phyloP scores from a whole-genome alignment of 306 rosid species.

The Castanospermum australe region DNA sequence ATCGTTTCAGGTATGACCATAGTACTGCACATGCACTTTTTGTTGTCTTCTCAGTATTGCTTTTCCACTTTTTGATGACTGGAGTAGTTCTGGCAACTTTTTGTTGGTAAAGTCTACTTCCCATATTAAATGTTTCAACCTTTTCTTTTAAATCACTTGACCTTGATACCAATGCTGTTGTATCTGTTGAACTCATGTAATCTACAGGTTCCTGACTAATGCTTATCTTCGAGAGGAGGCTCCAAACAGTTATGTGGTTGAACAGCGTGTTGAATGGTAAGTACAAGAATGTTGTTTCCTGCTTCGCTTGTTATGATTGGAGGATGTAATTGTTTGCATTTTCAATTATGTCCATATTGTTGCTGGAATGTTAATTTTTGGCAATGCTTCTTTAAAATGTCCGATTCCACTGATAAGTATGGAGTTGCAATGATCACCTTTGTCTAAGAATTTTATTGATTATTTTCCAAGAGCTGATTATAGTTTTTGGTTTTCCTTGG shows the following conservation, averaged over 20 bases:
- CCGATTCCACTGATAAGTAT: no score
- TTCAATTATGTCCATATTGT: conserved; percentile 15
- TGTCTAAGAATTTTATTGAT: no score
- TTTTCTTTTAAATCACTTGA: conserved; percentile 7
- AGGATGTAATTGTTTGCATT: conserved; percentile 15
- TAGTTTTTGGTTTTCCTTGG: conserved; percentile 33
- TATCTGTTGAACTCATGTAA: conserved; percentile 13
- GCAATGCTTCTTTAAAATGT: no score
- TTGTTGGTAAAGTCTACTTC: conserved; percentile 74
- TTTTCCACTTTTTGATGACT: conserved; percentile 77
- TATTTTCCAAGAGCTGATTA: conserved; percentile 31
- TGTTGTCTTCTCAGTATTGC: conserved; percentile 83
- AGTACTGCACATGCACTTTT: conserved; percentile 82
- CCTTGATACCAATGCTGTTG: background rate
- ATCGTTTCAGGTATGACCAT: conserved; percentile 87
- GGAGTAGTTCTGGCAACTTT: conserved; percentile 85
- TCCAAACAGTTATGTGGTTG: conserved; percentile 97
- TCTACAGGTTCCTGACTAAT: conserved; percentile 83
- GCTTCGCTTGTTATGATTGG: conserved; percentile 7
- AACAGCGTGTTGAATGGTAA: conserved; percentile 99
- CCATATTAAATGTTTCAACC: background rate
- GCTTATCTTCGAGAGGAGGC: conserved; percentile 97
- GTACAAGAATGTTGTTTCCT: conserved; percentile 25
- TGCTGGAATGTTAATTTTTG: background rate
- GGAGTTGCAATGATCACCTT: no score